A percentile compares a stretch with the other conserved stretches of the same genome.
Evolutionary conservation across 345 rosid species (phyloP).

Genomic region (Brassica juncea): DNA sequence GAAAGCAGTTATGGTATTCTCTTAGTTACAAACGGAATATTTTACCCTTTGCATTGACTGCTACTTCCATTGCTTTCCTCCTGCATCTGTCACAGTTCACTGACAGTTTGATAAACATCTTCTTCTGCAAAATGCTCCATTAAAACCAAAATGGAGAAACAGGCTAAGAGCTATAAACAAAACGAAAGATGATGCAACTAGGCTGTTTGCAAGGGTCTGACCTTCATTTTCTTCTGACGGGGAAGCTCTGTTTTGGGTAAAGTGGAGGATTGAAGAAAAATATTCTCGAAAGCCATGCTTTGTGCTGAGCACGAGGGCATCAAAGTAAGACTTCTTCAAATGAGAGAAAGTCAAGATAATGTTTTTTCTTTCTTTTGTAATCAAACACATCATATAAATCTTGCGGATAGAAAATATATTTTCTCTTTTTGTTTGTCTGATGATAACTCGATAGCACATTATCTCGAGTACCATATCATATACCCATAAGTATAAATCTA

Average conservation of each 20-base stretch:
- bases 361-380: not conserved
- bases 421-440: not conserved
- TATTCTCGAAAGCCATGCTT: not conserved
- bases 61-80: slow-evolving; percentile 42
- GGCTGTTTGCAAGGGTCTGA: not conserved
- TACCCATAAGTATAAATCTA: not conserved
- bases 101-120: slow-evolving; percentile 40
- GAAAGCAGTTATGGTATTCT: not conserved
- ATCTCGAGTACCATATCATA: not conserved
- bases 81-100: slow-evolving; percentile 43
- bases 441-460: not conserved
- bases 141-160: not conserved
- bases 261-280: slow-evolving; percentile 12
- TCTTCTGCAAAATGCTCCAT: slow-evolving; percentile 41
- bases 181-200: slow-evolving; percentile 6
- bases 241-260: slow-evolving; percentile 16
- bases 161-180: not conserved
- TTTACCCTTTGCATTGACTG: slow-evolving; percentile 43
- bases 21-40: not conserved
- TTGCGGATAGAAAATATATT: not conserved
- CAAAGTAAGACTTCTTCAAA: not conserved
- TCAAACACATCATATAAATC: not conserved
- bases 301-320: slow-evolving; percentile 18
- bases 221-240: slow-evolving; percentile 26
- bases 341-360: not conserved